These are phyloP conservation scores for Fusarium duplospermum DNA, from an alignment of 2,329 filamentous ascomycete genomes.

Conservation along the genomic window DNA sequence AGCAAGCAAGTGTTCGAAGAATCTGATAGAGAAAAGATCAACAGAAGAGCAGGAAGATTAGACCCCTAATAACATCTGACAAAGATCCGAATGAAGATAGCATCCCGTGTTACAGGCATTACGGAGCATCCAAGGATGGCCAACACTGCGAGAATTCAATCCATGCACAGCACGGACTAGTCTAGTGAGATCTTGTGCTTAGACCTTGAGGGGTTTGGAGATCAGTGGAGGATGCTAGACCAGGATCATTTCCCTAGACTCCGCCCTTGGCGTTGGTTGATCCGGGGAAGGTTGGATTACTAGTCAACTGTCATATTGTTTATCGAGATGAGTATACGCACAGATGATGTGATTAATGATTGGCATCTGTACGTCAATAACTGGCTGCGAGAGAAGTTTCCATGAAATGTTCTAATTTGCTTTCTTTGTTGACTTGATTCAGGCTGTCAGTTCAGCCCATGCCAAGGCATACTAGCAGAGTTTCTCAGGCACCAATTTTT, in stretches of 20 bases:
- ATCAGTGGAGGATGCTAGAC: neutral
- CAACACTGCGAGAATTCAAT: neutral
- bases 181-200: neutral
- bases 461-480: neutral
- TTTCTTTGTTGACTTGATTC: neutral
- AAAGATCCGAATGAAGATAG: neutral
- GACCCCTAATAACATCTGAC: neutral
- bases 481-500: neutral
- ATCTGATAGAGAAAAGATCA: neutral
- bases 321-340: neutral
- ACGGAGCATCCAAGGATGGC: neutral
- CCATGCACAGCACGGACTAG: neutral
- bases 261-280: neutral
- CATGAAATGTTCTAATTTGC: neutral
- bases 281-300: neutral
- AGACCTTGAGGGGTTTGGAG: neutral
- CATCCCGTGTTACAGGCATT: neutral
- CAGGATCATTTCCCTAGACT: neutral
- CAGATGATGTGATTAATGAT: neutral
- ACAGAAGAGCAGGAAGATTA: neutral
- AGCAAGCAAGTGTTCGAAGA: neutral
- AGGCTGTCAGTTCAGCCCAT: neutral
- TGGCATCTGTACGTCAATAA: neutral
- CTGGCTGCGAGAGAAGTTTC: neutral
- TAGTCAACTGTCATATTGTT: neutral